Percentiles rank a stretch among this genome's conserved stretches.
Evolutionary conservation across 176 grass and related monocot genomes (phyloP).

Genomic region (Typha latifolia): DNA sequence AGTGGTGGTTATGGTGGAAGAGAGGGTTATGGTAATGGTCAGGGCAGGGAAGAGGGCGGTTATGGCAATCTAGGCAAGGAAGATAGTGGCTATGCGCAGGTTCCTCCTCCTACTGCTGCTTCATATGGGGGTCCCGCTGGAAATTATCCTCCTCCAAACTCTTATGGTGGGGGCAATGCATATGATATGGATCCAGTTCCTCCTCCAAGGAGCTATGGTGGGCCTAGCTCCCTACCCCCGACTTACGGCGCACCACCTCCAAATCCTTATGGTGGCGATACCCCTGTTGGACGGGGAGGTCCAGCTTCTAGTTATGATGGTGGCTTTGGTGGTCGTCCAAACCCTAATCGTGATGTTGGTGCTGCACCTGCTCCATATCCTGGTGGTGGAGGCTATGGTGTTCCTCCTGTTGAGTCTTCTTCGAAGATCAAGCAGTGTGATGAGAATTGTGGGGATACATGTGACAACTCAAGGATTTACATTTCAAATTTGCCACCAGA

Average conservation of each 20-base stretch:
- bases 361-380: constrained; percentile 37
- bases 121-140: constrained; percentile 49
- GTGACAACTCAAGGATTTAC: constrained; percentile 96
- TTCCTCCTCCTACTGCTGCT: constrained; percentile 47
- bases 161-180: constrained; percentile 53
- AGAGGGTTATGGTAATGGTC: constrained; percentile 35
- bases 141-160: constrained; percentile 46
- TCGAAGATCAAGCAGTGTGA: constrained; percentile 84
- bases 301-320: constrained; percentile 59
- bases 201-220: constrained; percentile 59
- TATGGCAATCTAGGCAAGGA: constrained; percentile 26
- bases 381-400: constrained; percentile 31
- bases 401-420: constrained; percentile 27
- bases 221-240: constrained; percentile 61
- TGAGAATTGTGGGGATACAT: constrained; percentile 75
- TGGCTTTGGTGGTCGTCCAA: constrained; percentile 42
- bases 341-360: constrained; percentile 36
- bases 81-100: constrained; percentile 40
- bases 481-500: constrained; percentile 96
- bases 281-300: constrained; percentile 30
- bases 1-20: constrained; percentile 46
- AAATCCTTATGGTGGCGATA: constrained; percentile 39
- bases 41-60: constrained; percentile 34
- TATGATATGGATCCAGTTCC: constrained; percentile 61
- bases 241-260: constrained; percentile 66